Percentiles rank a stretch among this genome's conserved stretches.
Evolutionary conservation across 257 asterid species (phyloP).

Genomic region (Ligustrum vulgare): DNA sequence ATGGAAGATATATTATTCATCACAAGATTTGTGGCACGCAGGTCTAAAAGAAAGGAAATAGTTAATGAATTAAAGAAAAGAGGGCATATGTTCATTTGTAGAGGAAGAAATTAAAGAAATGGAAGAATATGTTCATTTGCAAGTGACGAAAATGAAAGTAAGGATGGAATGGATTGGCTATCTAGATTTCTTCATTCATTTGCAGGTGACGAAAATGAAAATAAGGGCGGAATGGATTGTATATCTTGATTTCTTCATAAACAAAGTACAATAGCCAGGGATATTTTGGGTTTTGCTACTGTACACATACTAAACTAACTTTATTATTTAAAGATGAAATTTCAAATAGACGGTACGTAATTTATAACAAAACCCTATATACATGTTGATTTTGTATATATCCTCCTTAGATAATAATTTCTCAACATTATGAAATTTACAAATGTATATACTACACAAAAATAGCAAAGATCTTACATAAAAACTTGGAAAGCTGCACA

Average conservation of each 20-base stretch:
- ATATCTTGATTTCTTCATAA: not conserved
- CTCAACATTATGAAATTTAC: not conserved
- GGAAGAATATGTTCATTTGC: not conserved
- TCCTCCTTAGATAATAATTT: not conserved
- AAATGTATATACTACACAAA: not conserved
- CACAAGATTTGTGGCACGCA: no score
- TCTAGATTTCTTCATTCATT: not conserved
- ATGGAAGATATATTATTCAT: no score
- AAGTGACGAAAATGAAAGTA: not conserved
- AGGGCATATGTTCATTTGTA: no score
- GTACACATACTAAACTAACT: not conserved
- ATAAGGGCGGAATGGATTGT: not conserved
- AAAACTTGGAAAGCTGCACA: conserved; percentile 17
- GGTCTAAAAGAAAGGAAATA: not conserved
- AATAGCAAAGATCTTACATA: not conserved
- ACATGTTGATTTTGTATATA: not conserved
- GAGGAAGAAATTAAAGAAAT: not conserved
- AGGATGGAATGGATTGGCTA: not conserved
- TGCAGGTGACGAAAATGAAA: not conserved
- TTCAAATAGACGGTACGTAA: not conserved
- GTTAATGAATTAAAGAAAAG: not conserved
- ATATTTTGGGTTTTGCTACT: not conserved
- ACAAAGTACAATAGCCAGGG: not conserved
- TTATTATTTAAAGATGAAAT: no score
- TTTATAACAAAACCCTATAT: not conserved